A percentile compares a stretch with the other conserved stretches of the same genome.
Conservation (phyloP, 2,329 filamentous ascomycete species). For the Annulohypoxylon truncatum region DNA sequence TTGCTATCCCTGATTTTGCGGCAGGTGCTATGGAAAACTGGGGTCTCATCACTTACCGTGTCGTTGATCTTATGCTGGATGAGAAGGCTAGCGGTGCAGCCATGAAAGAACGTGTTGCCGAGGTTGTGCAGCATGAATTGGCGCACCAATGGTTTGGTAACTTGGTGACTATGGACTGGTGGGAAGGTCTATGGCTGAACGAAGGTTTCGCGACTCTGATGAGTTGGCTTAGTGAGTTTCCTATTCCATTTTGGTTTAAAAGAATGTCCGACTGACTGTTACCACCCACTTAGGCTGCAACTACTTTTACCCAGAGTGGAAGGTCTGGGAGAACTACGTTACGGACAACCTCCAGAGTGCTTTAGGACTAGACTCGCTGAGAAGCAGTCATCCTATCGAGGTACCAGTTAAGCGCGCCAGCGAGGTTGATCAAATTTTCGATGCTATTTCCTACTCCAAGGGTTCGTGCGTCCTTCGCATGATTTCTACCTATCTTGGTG, state of each 20-base stretch:
- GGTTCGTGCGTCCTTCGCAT: slow-evolving; percentile 95
- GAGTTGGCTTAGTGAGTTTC: slow-evolving; percentile 71
- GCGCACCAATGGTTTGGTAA: slow-evolving; percentile 99
- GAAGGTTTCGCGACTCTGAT: slow-evolving; percentile 93
- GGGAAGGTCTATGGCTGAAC: slow-evolving; percentile 97
- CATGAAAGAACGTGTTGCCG: slow-evolving; percentile 91
- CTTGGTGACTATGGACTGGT: slow-evolving; percentile 98
- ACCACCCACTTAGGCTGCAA: slow-evolving; percentile 79
- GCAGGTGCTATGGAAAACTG: slow-evolving; percentile 99
- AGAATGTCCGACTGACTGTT: slow-evolving; percentile 27
- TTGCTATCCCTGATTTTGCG: slow-evolving; percentile 94
- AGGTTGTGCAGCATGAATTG: slow-evolving; percentile 95
- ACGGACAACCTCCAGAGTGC: slow-evolving; percentile 92
- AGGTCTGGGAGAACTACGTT: slow-evolving; percentile 96
- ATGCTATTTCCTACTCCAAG: slow-evolving; percentile 97
- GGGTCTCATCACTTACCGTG: slow-evolving; percentile 94
- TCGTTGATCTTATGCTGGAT: slow-evolving; percentile 90
- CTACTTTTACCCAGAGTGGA: slow-evolving; percentile 96
- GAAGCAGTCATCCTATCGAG: slow-evolving; percentile 96
- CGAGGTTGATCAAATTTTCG: slow-evolving; percentile 98
- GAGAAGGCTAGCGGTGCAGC: slow-evolving; percentile 91
- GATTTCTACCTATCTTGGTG: slow-evolving; percentile 95
- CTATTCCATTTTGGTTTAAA: slow-evolving; percentile 10
- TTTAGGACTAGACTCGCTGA: slow-evolving; percentile 85
- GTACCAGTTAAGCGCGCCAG: slow-evolving; percentile 95